A percentile compares a stretch with the other conserved stretches of the same genome.
Conservation (phyloP, 2,329 filamentous ascomycete species). For the Colletotrichum endophyticum region DNA sequence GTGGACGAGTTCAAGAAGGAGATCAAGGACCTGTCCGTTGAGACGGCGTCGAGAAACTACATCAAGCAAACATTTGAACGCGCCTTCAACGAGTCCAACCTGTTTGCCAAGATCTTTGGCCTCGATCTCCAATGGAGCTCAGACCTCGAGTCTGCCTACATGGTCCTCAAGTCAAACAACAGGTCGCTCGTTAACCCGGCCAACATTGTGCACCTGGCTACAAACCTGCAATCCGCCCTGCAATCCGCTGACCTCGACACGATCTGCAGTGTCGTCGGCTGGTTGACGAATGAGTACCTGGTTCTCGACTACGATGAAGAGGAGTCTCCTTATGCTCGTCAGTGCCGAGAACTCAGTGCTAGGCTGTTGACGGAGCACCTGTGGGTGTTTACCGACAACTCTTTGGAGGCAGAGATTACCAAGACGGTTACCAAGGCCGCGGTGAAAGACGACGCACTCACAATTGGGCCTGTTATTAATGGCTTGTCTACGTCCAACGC, state of each 20-base stretch:
- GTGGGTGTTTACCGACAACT: constrained; percentile 60
- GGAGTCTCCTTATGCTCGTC: constrained; percentile 53
- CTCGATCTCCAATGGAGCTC: constrained; percentile 59
- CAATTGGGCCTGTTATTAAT: constrained; percentile 53
- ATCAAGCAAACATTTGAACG: constrained; percentile 66
- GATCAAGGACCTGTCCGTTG: constrained; percentile 51
- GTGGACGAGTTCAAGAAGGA: constrained; percentile 60
- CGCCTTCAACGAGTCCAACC: constrained; percentile 56
- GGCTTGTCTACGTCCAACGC: constrained; percentile 61
- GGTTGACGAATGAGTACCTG: constrained; percentile 64
- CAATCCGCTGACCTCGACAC: constrained; percentile 52
- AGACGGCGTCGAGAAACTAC: constrained; percentile 62
- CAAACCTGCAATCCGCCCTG: constrained; percentile 53
- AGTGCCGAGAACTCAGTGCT: constrained; percentile 61
- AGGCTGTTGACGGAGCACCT: constrained; percentile 61
- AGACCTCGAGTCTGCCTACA: constrained; percentile 55
- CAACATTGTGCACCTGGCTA: constrained; percentile 58
- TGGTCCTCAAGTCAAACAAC: constrained; percentile 52
- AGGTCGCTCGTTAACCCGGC: constrained; percentile 58
- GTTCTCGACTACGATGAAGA: constrained; percentile 62
- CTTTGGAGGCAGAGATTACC: constrained; percentile 60
- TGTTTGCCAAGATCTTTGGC: constrained; percentile 61
- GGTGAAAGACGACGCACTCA: constrained; percentile 52
- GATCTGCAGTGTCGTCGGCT: constrained; percentile 61
- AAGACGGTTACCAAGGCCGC: constrained; percentile 57